These are phyloP conservation scores for Beauveria rudraprayagi DNA, from an alignment of 2,329 filamentous ascomycete genomes.

Conservation along the genomic window DNA sequence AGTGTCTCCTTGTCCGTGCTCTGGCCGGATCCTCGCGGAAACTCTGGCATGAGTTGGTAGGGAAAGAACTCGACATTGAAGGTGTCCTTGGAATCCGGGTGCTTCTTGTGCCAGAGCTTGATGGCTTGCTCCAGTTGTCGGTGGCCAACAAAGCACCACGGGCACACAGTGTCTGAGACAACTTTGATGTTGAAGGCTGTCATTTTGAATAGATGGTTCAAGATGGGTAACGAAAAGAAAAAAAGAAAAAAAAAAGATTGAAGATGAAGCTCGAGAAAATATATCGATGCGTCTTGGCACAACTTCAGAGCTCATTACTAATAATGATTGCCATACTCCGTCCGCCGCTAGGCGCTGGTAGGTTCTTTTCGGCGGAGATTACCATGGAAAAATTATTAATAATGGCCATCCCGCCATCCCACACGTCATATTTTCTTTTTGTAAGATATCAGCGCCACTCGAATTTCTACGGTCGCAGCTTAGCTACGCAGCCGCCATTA, in stretches of 20 bases:
- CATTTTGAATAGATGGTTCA: slow-evolving; percentile 39
- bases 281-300: neutral
- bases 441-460: neutral
- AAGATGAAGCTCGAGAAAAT: neutral
- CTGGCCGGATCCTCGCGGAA: slow-evolving; percentile 21
- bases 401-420: slow-evolving; percentile 3
- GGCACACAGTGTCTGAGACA: slow-evolving; percentile 43
- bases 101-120: slow-evolving; percentile 27
- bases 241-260: neutral
- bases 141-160: slow-evolving; percentile 44
- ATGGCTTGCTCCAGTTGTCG: slow-evolving; percentile 39
- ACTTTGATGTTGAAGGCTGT: slow-evolving; percentile 41
- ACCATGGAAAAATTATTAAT: neutral
- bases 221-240: too few species aligned
- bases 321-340: neutral
- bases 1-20: slow-evolving; percentile 30
- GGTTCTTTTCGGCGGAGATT: too few species aligned
- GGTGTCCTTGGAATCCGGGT: slow-evolving; percentile 49
- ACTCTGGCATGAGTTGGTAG: slow-evolving; percentile 34
- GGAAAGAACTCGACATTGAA: slow-evolving; percentile 40
- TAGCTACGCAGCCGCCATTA: too few species aligned
- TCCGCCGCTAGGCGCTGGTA: too few species aligned
- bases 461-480: too few species aligned
- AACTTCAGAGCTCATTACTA: neutral
- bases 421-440: neutral